Percentiles rank a stretch among this genome's conserved stretches.
These are phyloP conservation scores for Arachis hypogaea DNA, from an alignment of 306 rosid species.

Conservation along the genomic window DNA sequence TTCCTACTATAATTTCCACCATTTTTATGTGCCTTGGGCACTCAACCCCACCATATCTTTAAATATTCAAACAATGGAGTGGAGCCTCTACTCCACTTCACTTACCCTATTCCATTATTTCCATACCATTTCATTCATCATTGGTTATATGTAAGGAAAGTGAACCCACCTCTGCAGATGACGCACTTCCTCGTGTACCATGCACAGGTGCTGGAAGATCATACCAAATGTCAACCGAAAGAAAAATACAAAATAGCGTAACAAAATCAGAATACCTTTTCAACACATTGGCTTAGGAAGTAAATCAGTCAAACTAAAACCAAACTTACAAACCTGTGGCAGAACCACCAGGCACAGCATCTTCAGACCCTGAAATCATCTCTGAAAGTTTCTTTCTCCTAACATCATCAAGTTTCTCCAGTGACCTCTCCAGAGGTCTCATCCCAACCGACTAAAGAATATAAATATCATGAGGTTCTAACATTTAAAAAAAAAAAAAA, in stretches of 20 bases:
- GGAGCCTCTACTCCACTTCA: too few relatives aligned
- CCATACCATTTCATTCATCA: too few relatives aligned
- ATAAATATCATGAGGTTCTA: constrained; percentile 35
- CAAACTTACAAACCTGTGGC: constrained; percentile 63
- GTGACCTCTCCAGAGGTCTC: constrained; percentile 91
- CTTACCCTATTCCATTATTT: too few relatives aligned
- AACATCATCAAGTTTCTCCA: constrained; percentile 98
- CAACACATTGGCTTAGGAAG: background rate
- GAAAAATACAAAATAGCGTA: constrained; percentile 22
- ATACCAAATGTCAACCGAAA: constrained; percentile 41
- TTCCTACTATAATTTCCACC: too few relatives aligned
- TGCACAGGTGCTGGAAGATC: constrained; percentile 62
- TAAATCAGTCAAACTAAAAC: constrained; percentile 24
- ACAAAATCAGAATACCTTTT: constrained; percentile 2
- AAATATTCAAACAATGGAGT: too few relatives aligned
- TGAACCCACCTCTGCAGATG: constrained; percentile 63
- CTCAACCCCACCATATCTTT: too few relatives aligned
- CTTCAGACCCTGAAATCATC: constrained; percentile 92
- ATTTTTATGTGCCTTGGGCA: too few relatives aligned
- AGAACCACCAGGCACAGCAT: constrained; percentile 56
- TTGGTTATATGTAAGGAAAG: background rate
- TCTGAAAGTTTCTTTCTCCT: constrained; percentile 94
- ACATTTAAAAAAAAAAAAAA: constrained; percentile 30
- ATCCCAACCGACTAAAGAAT: constrained; percentile 84
- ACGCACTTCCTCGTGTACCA: constrained; percentile 61